Conservation (phyloP, 1,284 basidiomycete species). For the Cystobasidiaceae sp. region DNA sequence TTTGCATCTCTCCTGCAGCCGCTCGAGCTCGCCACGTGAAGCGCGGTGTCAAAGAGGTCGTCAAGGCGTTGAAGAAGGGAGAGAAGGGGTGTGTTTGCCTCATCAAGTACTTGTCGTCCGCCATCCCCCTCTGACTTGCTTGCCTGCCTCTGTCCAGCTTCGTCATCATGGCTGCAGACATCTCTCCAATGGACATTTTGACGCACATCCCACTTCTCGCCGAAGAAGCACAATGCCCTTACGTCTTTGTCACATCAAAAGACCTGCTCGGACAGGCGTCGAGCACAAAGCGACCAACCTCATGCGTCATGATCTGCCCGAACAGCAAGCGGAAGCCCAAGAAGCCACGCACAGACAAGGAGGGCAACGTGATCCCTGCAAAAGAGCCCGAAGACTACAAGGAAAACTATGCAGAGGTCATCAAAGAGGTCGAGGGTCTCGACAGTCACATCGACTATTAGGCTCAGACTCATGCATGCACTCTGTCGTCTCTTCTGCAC, state of each 20-base stretch:
- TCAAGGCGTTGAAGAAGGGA: constrained; percentile 90
- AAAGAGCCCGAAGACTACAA: constrained; percentile 65
- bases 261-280: constrained; percentile 85
- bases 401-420: constrained; percentile 77
- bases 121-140: constrained; percentile 11
- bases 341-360: constrained; percentile 60
- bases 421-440: constrained; percentile 75
- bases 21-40: constrained; percentile 88
- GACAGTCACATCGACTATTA: constrained; percentile 66
- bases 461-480: constrained; percentile 29
- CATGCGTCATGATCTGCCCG: constrained; percentile 79
- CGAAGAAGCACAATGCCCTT: constrained; percentile 91
- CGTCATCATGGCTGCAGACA: constrained; percentile 90
- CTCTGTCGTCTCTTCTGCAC: neutral
- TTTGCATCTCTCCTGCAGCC: no score
- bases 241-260: constrained; percentile 74
- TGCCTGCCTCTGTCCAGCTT: constrained; percentile 57
- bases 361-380: constrained; percentile 51
- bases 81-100: constrained; percentile 70
- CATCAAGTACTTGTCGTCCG: neutral
- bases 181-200: constrained; percentile 96
- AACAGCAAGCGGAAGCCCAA: constrained; percentile 61
- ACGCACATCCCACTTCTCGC: constrained; percentile 91
- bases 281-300: constrained; percentile 95
- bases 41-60: constrained; percentile 92